A percentile compares a stretch with the other conserved stretches of the same genome.
Evolutionary conservation across 164 flowering plant species (phyloP).

Genomic region (Akebia trifoliata): DNA sequence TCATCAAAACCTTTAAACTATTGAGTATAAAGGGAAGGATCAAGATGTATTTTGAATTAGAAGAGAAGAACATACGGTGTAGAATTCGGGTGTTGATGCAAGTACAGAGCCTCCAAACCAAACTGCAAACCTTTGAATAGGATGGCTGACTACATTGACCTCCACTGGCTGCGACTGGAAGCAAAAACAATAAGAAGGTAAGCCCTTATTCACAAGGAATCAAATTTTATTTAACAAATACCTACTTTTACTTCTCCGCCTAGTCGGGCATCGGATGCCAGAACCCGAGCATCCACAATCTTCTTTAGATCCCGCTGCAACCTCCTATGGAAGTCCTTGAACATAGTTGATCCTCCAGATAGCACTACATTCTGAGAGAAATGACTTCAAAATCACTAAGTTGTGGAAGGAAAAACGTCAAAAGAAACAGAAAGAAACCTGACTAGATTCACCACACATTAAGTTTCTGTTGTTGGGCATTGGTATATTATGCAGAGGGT

Average conservation of each 20-base stretch:
- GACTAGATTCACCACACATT: conserved; percentile 2
- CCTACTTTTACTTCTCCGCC: conserved; percentile 79
- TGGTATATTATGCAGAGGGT: background rate
- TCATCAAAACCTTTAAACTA: too few species aligned
- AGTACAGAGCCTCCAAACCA: conserved; percentile 99
- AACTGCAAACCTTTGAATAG: conserved; percentile 94
- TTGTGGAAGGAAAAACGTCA: background rate
- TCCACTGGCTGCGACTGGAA: conserved; percentile 88
- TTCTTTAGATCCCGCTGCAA: conserved; percentile 94
- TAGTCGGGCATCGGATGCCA: conserved; percentile 65
- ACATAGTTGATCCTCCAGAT: conserved; percentile 99
- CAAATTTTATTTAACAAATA: conserved; percentile 5
- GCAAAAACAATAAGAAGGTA: conserved; percentile 4
- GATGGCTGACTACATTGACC: conserved; percentile 98
- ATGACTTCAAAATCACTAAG: conserved; percentile 3
- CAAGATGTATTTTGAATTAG: background rate
- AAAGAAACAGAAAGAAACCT: conserved; percentile 3
- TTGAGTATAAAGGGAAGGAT: background rate
- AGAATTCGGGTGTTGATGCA: conserved; percentile 98
- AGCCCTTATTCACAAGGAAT: conserved; percentile 1
- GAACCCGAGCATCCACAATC: conserved; percentile 87
- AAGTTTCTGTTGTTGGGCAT: background rate
- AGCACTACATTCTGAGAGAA: conserved; percentile 76
- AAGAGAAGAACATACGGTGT: conserved; percentile 41
- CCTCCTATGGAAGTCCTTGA: conserved; percentile 90